These are phyloP conservation scores for Entelexis sorbosivorans DNA, from an alignment of 1,139 yeast species.

Conservation along the genomic window DNA sequence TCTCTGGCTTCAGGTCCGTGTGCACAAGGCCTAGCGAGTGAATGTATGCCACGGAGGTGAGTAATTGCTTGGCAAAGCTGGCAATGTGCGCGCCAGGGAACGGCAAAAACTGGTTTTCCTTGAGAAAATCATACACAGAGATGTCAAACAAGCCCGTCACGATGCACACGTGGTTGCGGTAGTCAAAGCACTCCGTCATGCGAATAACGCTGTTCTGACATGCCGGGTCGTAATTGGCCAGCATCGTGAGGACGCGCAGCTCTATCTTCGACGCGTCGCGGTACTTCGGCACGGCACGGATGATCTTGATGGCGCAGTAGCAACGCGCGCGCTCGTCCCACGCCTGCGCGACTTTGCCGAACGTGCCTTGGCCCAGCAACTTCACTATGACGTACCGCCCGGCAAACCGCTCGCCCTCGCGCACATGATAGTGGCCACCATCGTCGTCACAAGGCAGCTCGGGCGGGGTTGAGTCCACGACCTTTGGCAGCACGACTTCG, in stretches of 20 bases:
- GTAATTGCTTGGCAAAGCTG: conserved; percentile 73
- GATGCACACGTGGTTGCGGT: conserved; percentile 83
- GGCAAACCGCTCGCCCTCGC: conserved; percentile 30
- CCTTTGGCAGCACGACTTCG: conserved; percentile 24
- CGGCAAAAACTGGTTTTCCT: conserved; percentile 51
- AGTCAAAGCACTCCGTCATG: conserved; percentile 82
- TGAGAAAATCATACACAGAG: conserved; percentile 82
- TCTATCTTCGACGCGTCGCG: conserved; percentile 38
- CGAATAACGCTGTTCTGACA: conserved; percentile 54
- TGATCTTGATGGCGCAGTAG: conserved; percentile 83
- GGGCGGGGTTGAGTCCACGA: conserved; percentile 24
- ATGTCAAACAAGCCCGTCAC: conserved; percentile 81
- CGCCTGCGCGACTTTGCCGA: conserved; percentile 75
- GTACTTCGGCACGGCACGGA: conserved; percentile 41
- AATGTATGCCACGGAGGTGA: conserved; percentile 74
- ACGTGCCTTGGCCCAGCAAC: conserved; percentile 86
- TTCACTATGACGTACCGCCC: conserved; percentile 36
- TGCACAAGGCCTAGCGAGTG: conserved; percentile 86
- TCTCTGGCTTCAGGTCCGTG: conserved; percentile 93
- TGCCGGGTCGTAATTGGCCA: conserved; percentile 55
- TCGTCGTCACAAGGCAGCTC: conserved; percentile 27
- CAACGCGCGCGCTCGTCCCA: conserved; percentile 41
- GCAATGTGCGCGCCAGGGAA: conserved; percentile 79
- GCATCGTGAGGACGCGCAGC: conserved; percentile 66
- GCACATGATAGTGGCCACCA: conserved; percentile 34